Evolutionary conservation across 176 grass and related monocot genomes (phyloP), one percentile per base, ranked within the genome.

Genomic region (Phragmites australis): DNA sequence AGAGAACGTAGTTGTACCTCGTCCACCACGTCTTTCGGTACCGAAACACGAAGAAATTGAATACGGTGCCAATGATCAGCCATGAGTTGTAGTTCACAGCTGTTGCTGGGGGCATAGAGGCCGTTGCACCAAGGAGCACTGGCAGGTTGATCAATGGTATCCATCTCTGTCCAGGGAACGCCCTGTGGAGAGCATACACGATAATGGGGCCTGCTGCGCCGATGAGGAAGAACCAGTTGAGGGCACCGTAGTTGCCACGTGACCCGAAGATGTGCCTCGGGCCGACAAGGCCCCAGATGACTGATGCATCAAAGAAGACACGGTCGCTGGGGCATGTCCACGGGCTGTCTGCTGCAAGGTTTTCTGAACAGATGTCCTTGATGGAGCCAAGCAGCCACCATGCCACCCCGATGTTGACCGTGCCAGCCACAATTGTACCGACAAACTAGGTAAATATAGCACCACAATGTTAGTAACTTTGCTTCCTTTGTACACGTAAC

Each of bases 1-100:
- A 97, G 31, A 97, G 94, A n/a, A 97, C 25, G 42, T 97, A 97
- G 83, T 97, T 97, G 82, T 94, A 97, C 75, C 89, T 88, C 27
- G 83, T 53, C 94, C 94, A 97, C 94, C 91, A 97, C 17, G 79
- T 87, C 86, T 93, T 97, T 30, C 84, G 26, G 59, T 93, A 93
- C 31, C 87, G 81, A 71, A 81, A 97, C 71, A 97, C 87, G 0
- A 91, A 83, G 89, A 88, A 97, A 70, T 93, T 97, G 84, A 97
- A 97, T 25, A 93, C 68, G 29, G 79, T 97, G 6, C 94, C 89
- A 0, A 91, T 43, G n/a, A 86, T 2, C 10, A 90, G 6, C 91
- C 94, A 97, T 13, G 89, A 81, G 39, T 83, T 93, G 62, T 93
- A 97, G 87, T 97, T 97, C 44, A 97, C 9, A 5, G 94, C 17